Evolutionary conservation across 805 yeast species (phyloP).

Genomic region (Candida incommunis): DNA sequence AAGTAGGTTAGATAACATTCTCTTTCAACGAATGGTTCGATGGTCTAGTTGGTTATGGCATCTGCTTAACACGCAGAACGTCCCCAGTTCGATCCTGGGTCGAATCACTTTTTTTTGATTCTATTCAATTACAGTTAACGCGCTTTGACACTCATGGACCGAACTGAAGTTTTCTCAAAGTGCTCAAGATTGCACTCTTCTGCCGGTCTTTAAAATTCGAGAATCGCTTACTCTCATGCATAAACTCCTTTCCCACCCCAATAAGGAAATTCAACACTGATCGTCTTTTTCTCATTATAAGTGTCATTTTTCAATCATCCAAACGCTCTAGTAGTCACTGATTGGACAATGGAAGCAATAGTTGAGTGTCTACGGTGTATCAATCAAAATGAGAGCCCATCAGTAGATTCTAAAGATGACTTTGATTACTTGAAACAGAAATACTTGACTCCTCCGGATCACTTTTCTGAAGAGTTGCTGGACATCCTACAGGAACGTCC

Average conservation of each 20-base stretch:
- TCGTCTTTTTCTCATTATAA: too few species aligned
- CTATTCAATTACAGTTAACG: too few species aligned
- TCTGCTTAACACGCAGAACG: conserved; percentile 99
- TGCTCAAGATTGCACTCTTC: too few species aligned
- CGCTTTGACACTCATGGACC: too few species aligned
- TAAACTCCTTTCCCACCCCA: too few species aligned
- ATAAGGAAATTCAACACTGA: too few species aligned
- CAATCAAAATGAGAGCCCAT: background rate
- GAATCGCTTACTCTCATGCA: too few species aligned
- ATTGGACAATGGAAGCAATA: background rate
- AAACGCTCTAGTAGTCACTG: too few species aligned
- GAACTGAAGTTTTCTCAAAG: too few species aligned
- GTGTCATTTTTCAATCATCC: too few species aligned
- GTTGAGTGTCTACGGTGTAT: background rate
- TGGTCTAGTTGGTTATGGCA: conserved; percentile 99
- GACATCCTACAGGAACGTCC: background rate
- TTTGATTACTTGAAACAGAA: background rate
- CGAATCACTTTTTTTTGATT: conserved; percentile 67
- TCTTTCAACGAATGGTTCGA: conserved; percentile 43
- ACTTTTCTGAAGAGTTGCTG: background rate
- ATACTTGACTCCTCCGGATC: background rate
- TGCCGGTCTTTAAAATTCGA: too few species aligned
- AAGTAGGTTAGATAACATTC: background rate
- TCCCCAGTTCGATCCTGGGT: conserved; percentile 99
- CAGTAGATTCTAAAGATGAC: background rate